These are phyloP conservation scores for Plectosphaerella sp. DNA, from an alignment of 2,329 filamentous ascomycete species.

Conservation along the genomic window DNA sequence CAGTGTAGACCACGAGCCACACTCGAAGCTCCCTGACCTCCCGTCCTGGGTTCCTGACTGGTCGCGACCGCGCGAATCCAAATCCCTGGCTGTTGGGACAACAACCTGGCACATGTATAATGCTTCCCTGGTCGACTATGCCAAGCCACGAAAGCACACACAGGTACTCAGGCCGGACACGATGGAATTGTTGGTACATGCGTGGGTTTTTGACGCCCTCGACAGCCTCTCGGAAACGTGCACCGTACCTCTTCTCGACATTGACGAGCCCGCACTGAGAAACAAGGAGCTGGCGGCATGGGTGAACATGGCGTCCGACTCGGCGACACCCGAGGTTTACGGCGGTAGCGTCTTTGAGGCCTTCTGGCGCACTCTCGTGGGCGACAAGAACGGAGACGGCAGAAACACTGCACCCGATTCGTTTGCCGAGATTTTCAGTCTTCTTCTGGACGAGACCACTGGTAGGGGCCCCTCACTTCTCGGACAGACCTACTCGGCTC, in stretches of 20 bases:
- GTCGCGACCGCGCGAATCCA: not conserved
- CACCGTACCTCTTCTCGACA: too few relatives aligned
- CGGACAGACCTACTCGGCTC: not conserved
- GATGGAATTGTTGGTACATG: too few relatives aligned
- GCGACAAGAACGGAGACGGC: not conserved
- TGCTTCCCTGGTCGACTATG: not conserved
- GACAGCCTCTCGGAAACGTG: too few relatives aligned
- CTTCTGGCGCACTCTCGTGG: slow-evolving; percentile 3
- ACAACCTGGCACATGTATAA: not conserved
- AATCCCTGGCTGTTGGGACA: not conserved
- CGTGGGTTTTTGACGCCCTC: too few relatives aligned
- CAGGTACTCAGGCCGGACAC: too few relatives aligned
- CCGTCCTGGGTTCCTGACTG: slow-evolving; percentile 9
- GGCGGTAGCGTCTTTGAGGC: not conserved
- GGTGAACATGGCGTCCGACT: too few relatives aligned
- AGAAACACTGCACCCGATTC: not conserved
- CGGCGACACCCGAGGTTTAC: not conserved
- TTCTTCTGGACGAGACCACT: slow-evolving; percentile 4
- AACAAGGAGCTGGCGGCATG: too few relatives aligned
- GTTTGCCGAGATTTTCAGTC: slow-evolving; percentile 1
- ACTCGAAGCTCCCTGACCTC: not conserved
- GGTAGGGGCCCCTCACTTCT: not conserved
- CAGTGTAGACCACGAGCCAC: slow-evolving; percentile 2
- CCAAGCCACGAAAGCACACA: too few relatives aligned
- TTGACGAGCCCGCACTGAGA: too few relatives aligned